Evolutionary conservation across 306 rosid genomes (phyloP), one percentile per base, ranked within the genome.

Genomic region (Cicer arietinum): DNA sequence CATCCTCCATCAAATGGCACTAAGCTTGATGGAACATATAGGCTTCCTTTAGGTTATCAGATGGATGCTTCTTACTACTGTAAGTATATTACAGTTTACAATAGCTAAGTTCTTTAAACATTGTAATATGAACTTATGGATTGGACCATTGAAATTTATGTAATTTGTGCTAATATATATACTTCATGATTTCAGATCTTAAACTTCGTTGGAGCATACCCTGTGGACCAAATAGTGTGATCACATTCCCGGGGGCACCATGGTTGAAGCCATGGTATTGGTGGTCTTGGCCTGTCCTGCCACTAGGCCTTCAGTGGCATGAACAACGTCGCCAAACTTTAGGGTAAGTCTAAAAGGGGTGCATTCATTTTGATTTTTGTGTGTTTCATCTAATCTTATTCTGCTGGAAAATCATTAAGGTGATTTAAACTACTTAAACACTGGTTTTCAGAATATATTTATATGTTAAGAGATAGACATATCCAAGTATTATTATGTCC

Each of bases 181-280:
- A 3, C 9, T 39, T 76, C 12, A 50, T 69, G 30, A 78, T 18
- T 40, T 14, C 83, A 91, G 97, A 94, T 77, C 89, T 94, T 70
- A 90, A 77, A 71, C 83, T 94, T n/a, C 86, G 91, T 4, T 94
- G 99, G 99, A 94, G 95, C 66, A 82, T 94, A 43, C 96, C 99
- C 0, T 94, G 99, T 13, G 97, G 97, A 22, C 99, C 99, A 30
- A 94, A 94, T 65, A 94, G 99, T 67, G 99, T 94, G 78, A 88
- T 94, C 39, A 94, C 99, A 20, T 94, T 86, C 77, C 99, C 99
- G 0, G 93, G 99, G 25, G 99, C 99, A 18, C 73, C 92, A 2
- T 94, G 97, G 99, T 77, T 94, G 85, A 94, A 94, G 89, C 99
- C 99, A 10, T 94, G 99, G 97, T 94, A 94, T 73, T 94, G 99